Percentiles rank a stretch among this genome's conserved stretches.
Conservation (phyloP, 1,139 yeast genomes). For the Pichia sp. region DNA sequence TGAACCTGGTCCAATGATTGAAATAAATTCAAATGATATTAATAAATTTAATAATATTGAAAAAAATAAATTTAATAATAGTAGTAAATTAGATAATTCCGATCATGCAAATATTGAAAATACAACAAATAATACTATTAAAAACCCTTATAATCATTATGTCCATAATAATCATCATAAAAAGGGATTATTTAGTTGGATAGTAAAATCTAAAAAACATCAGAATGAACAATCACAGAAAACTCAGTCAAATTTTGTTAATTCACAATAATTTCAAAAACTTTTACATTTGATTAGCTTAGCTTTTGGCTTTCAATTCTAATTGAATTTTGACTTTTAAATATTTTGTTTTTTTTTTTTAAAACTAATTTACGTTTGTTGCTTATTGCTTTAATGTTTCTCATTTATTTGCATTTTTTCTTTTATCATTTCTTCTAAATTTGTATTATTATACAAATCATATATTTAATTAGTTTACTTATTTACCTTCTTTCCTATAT, state of each 20-base stretch:
- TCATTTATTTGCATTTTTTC: too few species aligned
- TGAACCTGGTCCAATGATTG: constrained; percentile 30
- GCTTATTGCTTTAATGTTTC: too few species aligned
- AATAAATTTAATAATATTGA: neutral
- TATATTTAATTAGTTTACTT: too few species aligned
- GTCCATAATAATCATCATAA: neutral
- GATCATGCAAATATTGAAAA: neutral
- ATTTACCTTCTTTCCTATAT: too few species aligned
- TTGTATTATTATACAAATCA: too few species aligned
- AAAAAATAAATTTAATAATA: neutral
- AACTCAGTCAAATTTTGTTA: neutral
- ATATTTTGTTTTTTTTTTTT: too few species aligned
- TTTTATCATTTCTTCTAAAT: too few species aligned
- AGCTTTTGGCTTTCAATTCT: too few species aligned
- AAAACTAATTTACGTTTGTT: too few species aligned
- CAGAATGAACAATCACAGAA: neutral
- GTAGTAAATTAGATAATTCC: neutral
- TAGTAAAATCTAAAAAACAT: constrained; percentile 13
- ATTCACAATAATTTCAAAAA: neutral
- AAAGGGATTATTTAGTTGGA: constrained; percentile 15
- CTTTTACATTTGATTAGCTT: too few species aligned
- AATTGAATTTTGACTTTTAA: too few species aligned
- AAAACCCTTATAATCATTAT: neutral
- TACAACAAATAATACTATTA: neutral
- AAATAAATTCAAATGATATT: constrained; percentile 10